Conservation (phyloP, 2,329 filamentous ascomycete genomes). For the Trichoderma lentiforme region DNA sequence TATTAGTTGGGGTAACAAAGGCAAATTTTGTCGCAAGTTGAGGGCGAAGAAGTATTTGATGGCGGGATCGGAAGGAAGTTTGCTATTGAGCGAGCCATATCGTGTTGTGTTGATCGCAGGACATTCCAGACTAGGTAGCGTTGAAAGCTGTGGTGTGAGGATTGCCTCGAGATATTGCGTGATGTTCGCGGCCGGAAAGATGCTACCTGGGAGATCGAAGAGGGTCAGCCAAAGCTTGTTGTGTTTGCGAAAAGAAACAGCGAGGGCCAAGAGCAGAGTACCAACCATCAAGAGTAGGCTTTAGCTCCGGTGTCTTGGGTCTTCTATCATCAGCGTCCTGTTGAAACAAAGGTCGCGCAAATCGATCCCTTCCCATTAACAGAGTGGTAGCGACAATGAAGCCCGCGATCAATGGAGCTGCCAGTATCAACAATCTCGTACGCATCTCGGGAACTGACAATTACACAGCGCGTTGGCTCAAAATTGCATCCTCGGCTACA, state of each 20-base stretch:
- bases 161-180: slow-evolving; percentile 27
- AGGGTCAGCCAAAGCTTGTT: not conserved
- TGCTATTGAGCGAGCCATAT: slow-evolving; percentile 24
- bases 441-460: not conserved
- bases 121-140: slow-evolving; percentile 25
- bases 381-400: slow-evolving; percentile 15
- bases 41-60: slow-evolving; percentile 48
- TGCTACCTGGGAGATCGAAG: not conserved
- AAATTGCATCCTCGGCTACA: not conserved
- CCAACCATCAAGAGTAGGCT: slow-evolving; percentile 40
- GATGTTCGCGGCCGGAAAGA: slow-evolving; percentile 17
- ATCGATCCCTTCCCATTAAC: not conserved
- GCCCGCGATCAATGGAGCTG: not conserved
- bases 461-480: not conserved
- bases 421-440: slow-evolving; percentile 7
- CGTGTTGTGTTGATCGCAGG: slow-evolving; percentile 22
- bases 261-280: not conserved
- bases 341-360: not conserved
- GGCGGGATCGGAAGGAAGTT: not conserved
- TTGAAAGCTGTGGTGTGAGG: slow-evolving; percentile 22
- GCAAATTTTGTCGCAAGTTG: slow-evolving; percentile 43
- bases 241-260: not conserved
- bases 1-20: slow-evolving; percentile 43
- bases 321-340: not conserved
- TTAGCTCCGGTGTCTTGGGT: not conserved